A percentile compares a stretch with the other conserved stretches of the same genome.
These are phyloP conservation scores for Mentha longifolia DNA, from an alignment of 257 asterid species.

Conservation along the genomic window DNA sequence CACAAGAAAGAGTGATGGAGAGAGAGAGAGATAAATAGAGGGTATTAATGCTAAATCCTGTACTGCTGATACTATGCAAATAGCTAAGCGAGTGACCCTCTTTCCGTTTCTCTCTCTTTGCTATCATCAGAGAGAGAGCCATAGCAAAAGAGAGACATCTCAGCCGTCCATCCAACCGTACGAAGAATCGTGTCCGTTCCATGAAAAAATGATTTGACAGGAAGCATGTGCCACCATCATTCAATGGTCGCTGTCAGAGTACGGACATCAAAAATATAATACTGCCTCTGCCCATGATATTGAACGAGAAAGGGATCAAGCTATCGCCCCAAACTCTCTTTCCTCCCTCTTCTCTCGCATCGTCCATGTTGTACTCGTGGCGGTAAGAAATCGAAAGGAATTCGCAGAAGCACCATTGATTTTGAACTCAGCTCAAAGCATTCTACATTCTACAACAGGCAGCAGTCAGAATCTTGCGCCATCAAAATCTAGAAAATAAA, in stretches of 20 bases:
- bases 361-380: slow-evolving; percentile 28
- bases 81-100: slow-evolving; percentile 48
- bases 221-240: slow-evolving; percentile 98
- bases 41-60: slow-evolving; percentile 31
- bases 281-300: slow-evolving; percentile 42
- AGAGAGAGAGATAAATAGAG: slow-evolving; percentile 17
- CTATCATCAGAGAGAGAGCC: slow-evolving; percentile 35
- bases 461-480: slow-evolving; percentile 3
- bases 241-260: slow-evolving; percentile 96
- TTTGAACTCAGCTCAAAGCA: neutral
- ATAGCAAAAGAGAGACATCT: slow-evolving; percentile 38
- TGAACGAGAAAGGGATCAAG: slow-evolving; percentile 34
- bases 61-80: slow-evolving; percentile 41
- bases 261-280: slow-evolving; percentile 64
- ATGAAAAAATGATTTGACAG: slow-evolving; percentile 69
- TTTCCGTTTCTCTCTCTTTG: slow-evolving; percentile 34
- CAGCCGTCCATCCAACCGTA: slow-evolving; percentile 58
- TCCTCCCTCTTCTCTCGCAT: slow-evolving; percentile 1
- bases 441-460: neutral
- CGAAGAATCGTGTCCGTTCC: slow-evolving; percentile 59
- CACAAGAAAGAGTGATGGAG: slow-evolving; percentile 10
- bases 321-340: slow-evolving; percentile 31
- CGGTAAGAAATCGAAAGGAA: slow-evolving; percentile 1
- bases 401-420: neutral
- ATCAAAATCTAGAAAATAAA: neutral